Conservation (phyloP, 2,329 filamentous ascomycete genomes). For the Ophiocordyceps camponoti-leonardi region DNA sequence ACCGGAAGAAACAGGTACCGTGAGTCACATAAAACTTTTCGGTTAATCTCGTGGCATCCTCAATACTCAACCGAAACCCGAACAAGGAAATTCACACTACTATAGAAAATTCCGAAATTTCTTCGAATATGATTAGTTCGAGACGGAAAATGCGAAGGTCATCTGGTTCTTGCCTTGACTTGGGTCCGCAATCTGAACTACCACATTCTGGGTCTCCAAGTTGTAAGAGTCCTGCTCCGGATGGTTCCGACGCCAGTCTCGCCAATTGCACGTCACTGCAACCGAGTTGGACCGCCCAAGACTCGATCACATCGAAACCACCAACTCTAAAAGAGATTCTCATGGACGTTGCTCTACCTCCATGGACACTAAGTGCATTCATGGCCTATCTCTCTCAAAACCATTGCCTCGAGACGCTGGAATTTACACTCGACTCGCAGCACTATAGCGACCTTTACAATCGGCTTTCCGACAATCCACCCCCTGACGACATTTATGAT, state of each 20-base stretch:
- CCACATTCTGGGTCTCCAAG: too few species aligned
- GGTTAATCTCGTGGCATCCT: too few species aligned
- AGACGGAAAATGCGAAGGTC: too few species aligned
- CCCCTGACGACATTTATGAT: conserved; percentile 28
- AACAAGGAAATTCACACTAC: too few species aligned
- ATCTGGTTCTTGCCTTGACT: too few species aligned
- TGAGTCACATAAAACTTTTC: too few species aligned
- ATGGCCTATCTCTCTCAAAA: conserved; percentile 96
- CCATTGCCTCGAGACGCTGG: conserved; percentile 88
- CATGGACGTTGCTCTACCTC: conserved; percentile 66
- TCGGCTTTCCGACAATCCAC: conserved; percentile 22
- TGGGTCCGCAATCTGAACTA: too few species aligned
- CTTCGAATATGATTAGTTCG: too few species aligned
- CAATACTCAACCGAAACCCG: too few species aligned
- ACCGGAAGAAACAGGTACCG: too few species aligned
- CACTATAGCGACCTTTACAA: conserved; percentile 52
- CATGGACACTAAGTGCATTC: conserved; percentile 83
- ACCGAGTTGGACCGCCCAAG: conserved; percentile 13
- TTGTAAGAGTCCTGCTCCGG: too few species aligned
- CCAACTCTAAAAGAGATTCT: conserved; percentile 79
- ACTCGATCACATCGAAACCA: conserved; percentile 15
- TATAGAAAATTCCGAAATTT: too few species aligned
- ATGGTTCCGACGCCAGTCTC: neutral
- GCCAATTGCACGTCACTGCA: neutral
- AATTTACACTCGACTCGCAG: conserved; percentile 90